These are phyloP conservation scores for Leishmania turanica DNA, from an alignment of 208 protist genomes.

Conservation along the genomic window DNA sequence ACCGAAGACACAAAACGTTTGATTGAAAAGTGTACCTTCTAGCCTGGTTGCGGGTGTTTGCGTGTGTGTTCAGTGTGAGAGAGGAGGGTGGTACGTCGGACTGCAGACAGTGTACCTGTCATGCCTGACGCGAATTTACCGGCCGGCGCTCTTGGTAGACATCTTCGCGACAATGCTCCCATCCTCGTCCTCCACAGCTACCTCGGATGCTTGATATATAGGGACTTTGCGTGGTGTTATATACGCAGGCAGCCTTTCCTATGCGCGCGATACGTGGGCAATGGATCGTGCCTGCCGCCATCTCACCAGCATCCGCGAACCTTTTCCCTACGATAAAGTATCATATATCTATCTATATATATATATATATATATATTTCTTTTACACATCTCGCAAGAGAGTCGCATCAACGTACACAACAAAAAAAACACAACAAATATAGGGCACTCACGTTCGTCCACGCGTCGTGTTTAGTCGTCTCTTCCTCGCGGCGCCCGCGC, in stretches of 20 bases:
- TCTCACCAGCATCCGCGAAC: background rate
- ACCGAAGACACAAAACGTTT: constrained; percentile 73
- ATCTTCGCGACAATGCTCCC: background rate
- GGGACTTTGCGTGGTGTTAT: background rate
- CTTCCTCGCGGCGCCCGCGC: background rate
- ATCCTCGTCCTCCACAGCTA: background rate
- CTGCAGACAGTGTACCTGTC: background rate
- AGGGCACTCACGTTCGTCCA: background rate
- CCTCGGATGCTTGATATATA: background rate
- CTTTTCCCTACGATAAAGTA: background rate
- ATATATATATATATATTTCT: background rate
- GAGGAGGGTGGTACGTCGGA: constrained; percentile 4
- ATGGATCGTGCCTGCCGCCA: background rate
- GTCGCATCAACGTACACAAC: background rate
- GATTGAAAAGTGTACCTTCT: constrained; percentile 84
- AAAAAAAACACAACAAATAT: background rate
- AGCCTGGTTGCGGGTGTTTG: constrained; percentile 6
- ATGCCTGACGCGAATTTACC: background rate
- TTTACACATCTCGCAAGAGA: background rate
- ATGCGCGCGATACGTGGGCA: background rate
- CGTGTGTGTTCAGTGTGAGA: background rate
- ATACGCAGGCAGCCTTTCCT: background rate
- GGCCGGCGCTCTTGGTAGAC: background rate
- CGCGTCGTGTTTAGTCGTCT: background rate
- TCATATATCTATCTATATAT: background rate